phyloP scores from a whole-genome alignment of 495 filamentous ascomycete genomes.

The Penicillium riverlandense region DNA sequence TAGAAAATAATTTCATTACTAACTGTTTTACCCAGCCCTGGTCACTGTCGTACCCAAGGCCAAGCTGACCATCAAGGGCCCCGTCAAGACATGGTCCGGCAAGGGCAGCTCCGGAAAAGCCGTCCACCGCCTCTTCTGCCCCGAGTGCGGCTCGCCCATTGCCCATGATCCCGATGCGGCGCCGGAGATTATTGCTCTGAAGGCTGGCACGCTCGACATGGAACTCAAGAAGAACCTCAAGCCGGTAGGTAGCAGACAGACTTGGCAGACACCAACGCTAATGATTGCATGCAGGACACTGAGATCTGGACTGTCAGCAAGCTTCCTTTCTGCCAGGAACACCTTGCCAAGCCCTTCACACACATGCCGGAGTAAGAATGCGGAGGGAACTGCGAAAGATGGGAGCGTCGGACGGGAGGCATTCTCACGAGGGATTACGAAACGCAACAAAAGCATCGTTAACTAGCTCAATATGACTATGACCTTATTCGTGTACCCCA shows the following conservation, averaged over 20 bases:
- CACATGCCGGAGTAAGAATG: slow-evolving; percentile 50
- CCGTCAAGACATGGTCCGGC: slow-evolving; percentile 53
- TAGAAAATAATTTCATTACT: too few species aligned
- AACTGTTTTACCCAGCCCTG: slow-evolving; percentile 38
- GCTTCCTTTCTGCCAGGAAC: slow-evolving; percentile 61
- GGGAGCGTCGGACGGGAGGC: background rate
- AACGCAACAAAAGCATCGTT: background rate
- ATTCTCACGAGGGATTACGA: slow-evolving; percentile 3
- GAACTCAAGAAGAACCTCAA: slow-evolving; percentile 62
- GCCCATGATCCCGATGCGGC: slow-evolving; percentile 63
- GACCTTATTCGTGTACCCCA: too few species aligned
- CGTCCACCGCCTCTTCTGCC: slow-evolving; percentile 63
- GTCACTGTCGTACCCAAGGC: slow-evolving; percentile 59
- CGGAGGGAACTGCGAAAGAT: background rate
- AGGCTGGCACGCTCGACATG: slow-evolving; percentile 54
- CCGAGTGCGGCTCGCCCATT: slow-evolving; percentile 61
- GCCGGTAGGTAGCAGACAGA: slow-evolving; percentile 37
- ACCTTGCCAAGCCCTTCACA: slow-evolving; percentile 51
- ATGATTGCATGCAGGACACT: slow-evolving; percentile 37
- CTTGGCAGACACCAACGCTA: background rate
- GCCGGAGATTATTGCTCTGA: slow-evolving; percentile 60
- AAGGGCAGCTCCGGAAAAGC: slow-evolving; percentile 47
- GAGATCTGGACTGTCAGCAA: slow-evolving; percentile 65
- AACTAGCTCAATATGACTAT: slow-evolving; percentile 1
- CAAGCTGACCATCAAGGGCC: slow-evolving; percentile 52